A percentile compares a stretch with the other conserved stretches of the same genome.
These are phyloP conservation scores for Emericellopsis terricola DNA, from an alignment of 495 filamentous ascomycete genomes.

Conservation along the genomic window DNA sequence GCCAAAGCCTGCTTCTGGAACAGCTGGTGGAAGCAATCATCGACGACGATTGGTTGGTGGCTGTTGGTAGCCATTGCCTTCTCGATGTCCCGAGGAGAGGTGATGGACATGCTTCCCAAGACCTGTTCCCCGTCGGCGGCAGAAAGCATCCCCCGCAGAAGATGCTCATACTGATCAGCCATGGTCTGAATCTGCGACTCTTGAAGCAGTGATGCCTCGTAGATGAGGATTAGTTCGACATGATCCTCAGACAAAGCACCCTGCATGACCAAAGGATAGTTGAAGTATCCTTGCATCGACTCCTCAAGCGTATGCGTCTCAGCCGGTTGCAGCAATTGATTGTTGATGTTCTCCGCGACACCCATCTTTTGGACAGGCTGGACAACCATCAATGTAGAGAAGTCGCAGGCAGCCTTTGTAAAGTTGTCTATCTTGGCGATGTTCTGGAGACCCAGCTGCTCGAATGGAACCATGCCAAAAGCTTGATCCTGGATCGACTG, in stretches of 20 bases:
- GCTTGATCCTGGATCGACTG: constrained; percentile 14
- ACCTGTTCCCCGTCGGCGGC: not conserved
- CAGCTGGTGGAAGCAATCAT: constrained; percentile 11
- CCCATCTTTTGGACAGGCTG: not conserved
- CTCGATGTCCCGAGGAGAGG: not conserved
- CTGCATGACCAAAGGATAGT: constrained; percentile 1
- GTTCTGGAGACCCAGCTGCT: constrained; percentile 28
- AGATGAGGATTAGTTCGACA: not conserved
- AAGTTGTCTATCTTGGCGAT: constrained; percentile 6
- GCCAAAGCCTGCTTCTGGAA: constrained; percentile 6
- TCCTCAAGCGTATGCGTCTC: not conserved
- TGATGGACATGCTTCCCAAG: not conserved
- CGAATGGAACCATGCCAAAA: constrained; percentile 18
- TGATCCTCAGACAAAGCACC: not conserved
- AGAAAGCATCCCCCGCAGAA: not conserved
- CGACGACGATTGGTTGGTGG: constrained; percentile 1
- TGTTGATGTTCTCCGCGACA: not conserved
- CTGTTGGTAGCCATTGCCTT: not conserved
- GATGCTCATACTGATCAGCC: constrained; percentile 1
- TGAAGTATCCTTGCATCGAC: not conserved
- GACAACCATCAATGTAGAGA: not conserved
- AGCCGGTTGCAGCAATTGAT: not conserved
- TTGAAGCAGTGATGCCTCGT: not conserved
- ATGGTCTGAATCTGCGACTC: not conserved
- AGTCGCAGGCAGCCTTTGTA: constrained; percentile 3